A percentile compares a stretch with the other conserved stretches of the same genome.
Conservation (phyloP, 768 basidiomycete genomes). For the Lyophyllum decastes region DNA sequence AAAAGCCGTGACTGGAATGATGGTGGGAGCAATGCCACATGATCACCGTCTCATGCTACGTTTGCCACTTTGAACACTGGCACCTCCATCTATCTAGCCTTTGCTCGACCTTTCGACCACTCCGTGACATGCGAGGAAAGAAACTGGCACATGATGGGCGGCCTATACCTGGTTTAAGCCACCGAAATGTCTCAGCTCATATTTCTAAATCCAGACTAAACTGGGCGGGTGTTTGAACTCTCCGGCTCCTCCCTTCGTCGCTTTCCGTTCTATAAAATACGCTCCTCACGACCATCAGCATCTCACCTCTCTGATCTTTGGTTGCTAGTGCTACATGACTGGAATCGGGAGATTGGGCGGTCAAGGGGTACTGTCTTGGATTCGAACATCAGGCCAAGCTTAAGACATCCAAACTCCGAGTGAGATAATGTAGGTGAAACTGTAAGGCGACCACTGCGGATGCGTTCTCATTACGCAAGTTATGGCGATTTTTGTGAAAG, state of each 20-base stretch:
- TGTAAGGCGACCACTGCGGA: neutral
- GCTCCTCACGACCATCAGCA: neutral
- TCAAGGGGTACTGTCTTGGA: neutral
- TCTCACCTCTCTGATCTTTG: neutral
- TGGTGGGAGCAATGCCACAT: neutral
- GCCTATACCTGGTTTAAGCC: neutral
- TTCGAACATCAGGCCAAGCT: neutral
- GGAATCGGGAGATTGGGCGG: neutral
- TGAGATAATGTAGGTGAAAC: neutral
- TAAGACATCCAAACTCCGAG: neutral
- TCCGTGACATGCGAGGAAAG: neutral
- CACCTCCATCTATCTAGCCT: too few relatives aligned
- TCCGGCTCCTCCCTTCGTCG: neutral
- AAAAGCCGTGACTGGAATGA: conserved; percentile 4
- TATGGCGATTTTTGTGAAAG: neutral
- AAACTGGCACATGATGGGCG: neutral
- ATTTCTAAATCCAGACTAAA: neutral
- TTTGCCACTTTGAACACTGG: too few relatives aligned
- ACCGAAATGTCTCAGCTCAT: neutral
- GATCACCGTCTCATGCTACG: neutral
- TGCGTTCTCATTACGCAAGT: neutral
- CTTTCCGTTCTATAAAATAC: neutral
- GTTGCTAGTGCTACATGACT: neutral
- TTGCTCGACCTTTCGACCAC: too few relatives aligned
- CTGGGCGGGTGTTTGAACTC: neutral